These are phyloP conservation scores for Ramalina intermedia DNA, from an alignment of 495 filamentous ascomycete genomes.

Conservation along the genomic window DNA sequence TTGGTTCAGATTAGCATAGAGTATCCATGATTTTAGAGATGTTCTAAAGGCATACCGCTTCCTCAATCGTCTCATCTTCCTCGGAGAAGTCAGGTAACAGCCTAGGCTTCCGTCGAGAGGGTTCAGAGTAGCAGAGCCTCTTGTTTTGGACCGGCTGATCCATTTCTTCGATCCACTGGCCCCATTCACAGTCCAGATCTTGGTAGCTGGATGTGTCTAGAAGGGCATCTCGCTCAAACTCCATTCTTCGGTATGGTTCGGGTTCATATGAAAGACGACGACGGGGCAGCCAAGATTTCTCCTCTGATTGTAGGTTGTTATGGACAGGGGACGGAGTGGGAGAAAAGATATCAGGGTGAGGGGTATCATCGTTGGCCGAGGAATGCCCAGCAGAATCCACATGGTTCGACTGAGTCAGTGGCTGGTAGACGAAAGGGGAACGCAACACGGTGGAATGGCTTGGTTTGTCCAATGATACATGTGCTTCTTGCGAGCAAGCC, in stretches of 20 bases:
- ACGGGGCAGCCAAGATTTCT: neutral
- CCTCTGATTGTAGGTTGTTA: too few species aligned
- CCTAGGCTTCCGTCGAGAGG: slow-evolving; percentile 4
- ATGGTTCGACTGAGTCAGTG: too few species aligned
- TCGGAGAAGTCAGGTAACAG: slow-evolving; percentile 3
- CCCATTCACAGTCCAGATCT: neutral
- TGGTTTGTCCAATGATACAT: too few species aligned
- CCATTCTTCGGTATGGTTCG: neutral
- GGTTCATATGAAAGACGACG: neutral
- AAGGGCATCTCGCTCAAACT: neutral
- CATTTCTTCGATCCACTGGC: neutral
- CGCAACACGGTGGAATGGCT: too few species aligned
- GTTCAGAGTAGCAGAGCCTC: neutral
- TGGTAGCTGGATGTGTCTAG: neutral
- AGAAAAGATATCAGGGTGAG: too few species aligned
- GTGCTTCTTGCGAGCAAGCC: too few species aligned
- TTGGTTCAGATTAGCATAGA: neutral
- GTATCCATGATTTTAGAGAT: neutral
- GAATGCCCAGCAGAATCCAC: too few species aligned
- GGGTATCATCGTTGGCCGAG: too few species aligned
- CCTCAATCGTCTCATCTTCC: slow-evolving; percentile 5
- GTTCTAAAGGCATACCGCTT: slow-evolving; percentile 2
- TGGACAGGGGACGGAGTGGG: too few species aligned
- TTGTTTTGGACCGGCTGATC: neutral
- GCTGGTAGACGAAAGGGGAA: too few species aligned